Conservation (phyloP, 352 stramenopile genomes). For the Blastocystis sp. region DNA sequence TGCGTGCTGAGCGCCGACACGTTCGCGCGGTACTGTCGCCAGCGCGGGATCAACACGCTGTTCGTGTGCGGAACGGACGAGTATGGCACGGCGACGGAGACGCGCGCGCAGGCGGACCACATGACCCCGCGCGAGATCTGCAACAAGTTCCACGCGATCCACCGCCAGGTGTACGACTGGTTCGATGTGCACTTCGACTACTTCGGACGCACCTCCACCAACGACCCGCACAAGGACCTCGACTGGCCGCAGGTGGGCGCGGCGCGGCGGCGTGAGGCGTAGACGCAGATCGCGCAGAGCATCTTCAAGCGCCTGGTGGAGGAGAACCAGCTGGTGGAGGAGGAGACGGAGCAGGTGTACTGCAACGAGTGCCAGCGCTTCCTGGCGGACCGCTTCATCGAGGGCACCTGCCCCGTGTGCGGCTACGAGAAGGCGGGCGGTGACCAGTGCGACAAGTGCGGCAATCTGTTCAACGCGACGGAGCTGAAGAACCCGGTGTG, state of each 20-base stretch:
- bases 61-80: conserved; percentile 71
- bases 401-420: conserved; percentile 70
- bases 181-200: conserved; percentile 71
- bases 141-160: conserved; percentile 79
- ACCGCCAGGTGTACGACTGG: conserved; percentile 70
- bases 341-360: conserved; percentile 70
- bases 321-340: conserved; percentile 78
- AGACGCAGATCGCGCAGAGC: conserved; percentile 83
- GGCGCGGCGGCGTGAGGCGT: conserved; percentile 78
- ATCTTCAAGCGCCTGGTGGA: conserved; percentile 81
- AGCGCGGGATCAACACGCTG: conserved; percentile 67
- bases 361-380: conserved; percentile 69
- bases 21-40: conserved; percentile 69
- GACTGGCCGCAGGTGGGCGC: conserved; percentile 73
- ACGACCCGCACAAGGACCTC: conserved; percentile 44
- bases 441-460: conserved; percentile 79
- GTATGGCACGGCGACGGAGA: conserved; percentile 71
- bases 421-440: conserved; percentile 81
- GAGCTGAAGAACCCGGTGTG: conserved; percentile 70
- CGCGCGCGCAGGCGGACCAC: conserved; percentile 53
- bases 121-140: conserved; percentile 79
- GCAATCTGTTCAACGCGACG: conserved; percentile 69
- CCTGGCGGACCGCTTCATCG: conserved; percentile 71
- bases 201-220: conserved; percentile 69
- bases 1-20: conserved; percentile 71